phyloP scores from a whole-genome alignment of 129 eudicot species.

The Tagetes erecta region DNA sequence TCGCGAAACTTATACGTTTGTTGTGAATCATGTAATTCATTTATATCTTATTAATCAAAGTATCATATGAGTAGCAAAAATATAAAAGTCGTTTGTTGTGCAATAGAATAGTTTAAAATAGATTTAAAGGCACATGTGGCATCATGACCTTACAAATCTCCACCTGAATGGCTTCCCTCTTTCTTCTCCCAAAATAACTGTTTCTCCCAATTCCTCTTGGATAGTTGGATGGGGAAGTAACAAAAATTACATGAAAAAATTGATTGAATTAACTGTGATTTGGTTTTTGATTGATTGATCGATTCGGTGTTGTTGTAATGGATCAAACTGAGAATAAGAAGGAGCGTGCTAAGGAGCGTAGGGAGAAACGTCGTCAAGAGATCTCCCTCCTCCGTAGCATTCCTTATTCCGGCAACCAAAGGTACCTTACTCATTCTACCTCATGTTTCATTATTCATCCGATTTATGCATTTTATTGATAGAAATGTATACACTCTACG shows the following conservation, averaged over 20 bases:
- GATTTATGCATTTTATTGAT: not conserved
- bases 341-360: slow-evolving; percentile 67
- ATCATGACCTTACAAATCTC: slow-evolving; percentile 9
- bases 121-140: not conserved
- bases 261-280: slow-evolving; percentile 2
- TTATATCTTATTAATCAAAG: too few relatives aligned
- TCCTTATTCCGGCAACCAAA: slow-evolving; percentile 86
- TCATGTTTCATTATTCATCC: not conserved
- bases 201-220: not conserved
- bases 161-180: not conserved
- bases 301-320: slow-evolving; percentile 20
- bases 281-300: slow-evolving; percentile 14
- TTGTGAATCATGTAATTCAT: too few relatives aligned
- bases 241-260: not conserved
- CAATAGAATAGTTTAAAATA: too few relatives aligned
- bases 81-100: too few relatives aligned
- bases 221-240: not conserved
- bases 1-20: too few relatives aligned
- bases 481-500: not conserved
- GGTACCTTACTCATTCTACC: slow-evolving; percentile 33
- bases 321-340: slow-evolving; percentile 42
- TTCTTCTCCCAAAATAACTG: slow-evolving; percentile 2
- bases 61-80: too few relatives aligned
- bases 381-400: slow-evolving; percentile 88
- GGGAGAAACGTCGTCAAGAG: slow-evolving; percentile 89